These are phyloP conservation scores for Didymella arachidicola DNA, from an alignment of 2,329 filamentous ascomycete species.

Conservation along the genomic window DNA sequence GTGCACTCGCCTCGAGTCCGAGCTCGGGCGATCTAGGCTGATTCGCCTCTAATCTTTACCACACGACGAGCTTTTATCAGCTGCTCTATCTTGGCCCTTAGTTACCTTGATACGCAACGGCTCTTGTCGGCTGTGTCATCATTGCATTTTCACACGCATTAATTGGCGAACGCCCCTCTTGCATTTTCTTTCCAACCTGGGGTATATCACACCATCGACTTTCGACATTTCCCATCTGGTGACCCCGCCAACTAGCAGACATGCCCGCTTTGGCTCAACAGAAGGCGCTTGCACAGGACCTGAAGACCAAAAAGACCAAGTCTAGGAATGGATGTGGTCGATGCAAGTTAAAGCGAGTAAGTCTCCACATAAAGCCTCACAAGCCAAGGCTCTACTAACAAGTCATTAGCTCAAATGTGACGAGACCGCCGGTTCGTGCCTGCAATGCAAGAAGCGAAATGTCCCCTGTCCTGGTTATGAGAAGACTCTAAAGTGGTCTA, in stretches of 20 bases:
- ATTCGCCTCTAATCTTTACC: conserved; percentile 26
- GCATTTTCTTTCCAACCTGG: conserved; percentile 22
- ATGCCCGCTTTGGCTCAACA: conserved; percentile 45
- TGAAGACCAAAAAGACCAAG: conserved; percentile 48
- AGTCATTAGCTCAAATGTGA: conserved; percentile 54
- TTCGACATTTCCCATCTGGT: conserved; percentile 27
- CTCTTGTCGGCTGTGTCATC: conserved; percentile 40
- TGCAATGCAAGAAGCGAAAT: conserved; percentile 55
- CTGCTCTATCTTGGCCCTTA: conserved; percentile 36
- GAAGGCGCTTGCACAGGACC: conserved; percentile 36
- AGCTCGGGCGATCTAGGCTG: conserved; percentile 34
- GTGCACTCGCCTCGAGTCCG: conserved; percentile 26
- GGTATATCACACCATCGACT: conserved; percentile 33
- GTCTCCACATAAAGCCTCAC: conserved; percentile 6
- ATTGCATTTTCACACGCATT: conserved; percentile 26
- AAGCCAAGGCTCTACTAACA: conserved; percentile 26
- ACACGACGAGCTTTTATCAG: conserved; percentile 39
- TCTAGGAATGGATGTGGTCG: conserved; percentile 47
- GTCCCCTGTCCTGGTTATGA: conserved; percentile 57
- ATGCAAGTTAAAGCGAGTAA: conserved; percentile 49
- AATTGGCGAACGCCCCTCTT: conserved; percentile 18
- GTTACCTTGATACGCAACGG: conserved; percentile 37
- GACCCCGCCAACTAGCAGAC: conserved; percentile 19
- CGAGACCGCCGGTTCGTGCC: conserved; percentile 53
- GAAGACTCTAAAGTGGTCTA: conserved; percentile 58